Evolutionary conservation across 2,329 filamentous ascomycete species (phyloP).

Genomic region (Venturia effusa): DNA sequence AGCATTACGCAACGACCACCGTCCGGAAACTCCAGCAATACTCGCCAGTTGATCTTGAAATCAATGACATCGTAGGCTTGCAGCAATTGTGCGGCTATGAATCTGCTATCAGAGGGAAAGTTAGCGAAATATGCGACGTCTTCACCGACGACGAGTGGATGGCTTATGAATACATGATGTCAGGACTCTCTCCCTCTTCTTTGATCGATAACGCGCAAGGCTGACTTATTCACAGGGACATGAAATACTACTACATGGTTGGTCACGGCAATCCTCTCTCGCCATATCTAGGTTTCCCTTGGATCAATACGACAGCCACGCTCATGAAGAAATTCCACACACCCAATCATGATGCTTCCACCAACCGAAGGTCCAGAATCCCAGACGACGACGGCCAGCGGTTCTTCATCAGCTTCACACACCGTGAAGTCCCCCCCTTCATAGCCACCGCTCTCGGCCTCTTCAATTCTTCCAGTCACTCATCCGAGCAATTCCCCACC

Average conservation of each 20-base stretch:
- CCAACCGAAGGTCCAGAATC: background rate
- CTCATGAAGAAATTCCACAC: conserved; percentile 12
- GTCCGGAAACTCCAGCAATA: conserved; percentile 16
- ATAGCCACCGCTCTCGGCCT: conserved; percentile 14
- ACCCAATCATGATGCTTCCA: background rate
- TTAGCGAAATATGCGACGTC: conserved; percentile 11
- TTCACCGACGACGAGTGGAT: conserved; percentile 16
- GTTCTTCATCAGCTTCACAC: conserved; percentile 15
- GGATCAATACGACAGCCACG: conserved; percentile 11
- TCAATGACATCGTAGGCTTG: conserved; percentile 14
- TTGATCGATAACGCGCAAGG: background rate
- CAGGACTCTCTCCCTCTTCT: background rate
- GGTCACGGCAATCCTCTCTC: conserved; percentile 14
- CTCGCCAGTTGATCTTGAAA: conserved; percentile 12
- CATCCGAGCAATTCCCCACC: conserved; percentile 14
- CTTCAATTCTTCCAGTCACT: conserved; percentile 13
- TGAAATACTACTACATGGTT: conserved; percentile 15
- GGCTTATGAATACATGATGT: conserved; percentile 14
- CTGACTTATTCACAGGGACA: conserved; percentile 7
- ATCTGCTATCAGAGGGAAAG: conserved; percentile 13
- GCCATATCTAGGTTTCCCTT: conserved; percentile 15
- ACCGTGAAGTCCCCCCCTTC: conserved; percentile 15
- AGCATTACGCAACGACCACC: conserved; percentile 19
- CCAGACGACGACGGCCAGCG: conserved; percentile 11
- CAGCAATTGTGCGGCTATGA: conserved; percentile 15